A percentile compares a stretch with the other conserved stretches of the same genome.
Evolutionary conservation across 1,284 basidiomycete species (phyloP).

Genomic region (Apiotrichum brassicae): DNA sequence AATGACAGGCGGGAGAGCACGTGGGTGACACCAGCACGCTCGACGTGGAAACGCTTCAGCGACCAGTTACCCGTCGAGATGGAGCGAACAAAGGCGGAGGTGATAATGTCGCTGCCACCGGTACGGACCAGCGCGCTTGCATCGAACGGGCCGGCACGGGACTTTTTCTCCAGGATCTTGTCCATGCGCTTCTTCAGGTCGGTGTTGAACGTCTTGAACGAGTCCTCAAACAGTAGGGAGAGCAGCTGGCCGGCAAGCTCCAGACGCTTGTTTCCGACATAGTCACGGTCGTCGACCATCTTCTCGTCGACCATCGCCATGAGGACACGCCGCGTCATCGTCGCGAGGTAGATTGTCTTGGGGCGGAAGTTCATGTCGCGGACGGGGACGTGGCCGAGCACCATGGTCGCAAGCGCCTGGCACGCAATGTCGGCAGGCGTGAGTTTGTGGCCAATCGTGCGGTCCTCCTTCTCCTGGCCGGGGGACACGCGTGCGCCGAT

Average conservation of each 20-base stretch:
- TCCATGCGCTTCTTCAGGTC: constrained; percentile 96
- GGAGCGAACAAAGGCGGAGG: constrained; percentile 90
- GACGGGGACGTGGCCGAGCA: constrained; percentile 94
- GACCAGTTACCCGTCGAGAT: constrained; percentile 99
- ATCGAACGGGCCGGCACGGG: constrained; percentile 90
- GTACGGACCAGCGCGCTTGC: constrained; percentile 60
- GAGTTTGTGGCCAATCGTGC: constrained; percentile 55
- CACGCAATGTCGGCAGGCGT: constrained; percentile 90
- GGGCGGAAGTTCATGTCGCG: constrained; percentile 83
- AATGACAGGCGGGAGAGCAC: constrained; percentile 91
- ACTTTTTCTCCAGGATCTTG: constrained; percentile 95
- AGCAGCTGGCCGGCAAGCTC: constrained; percentile 96
- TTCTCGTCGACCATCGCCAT: constrained; percentile 96
- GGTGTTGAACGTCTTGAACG: constrained; percentile 98
- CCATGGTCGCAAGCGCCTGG: constrained; percentile 93
- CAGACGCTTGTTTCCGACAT: constrained; percentile 97
- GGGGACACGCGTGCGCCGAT: constrained; percentile 84
- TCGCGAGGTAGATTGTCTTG: constrained; percentile 96
- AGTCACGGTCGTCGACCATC: constrained; percentile 97
- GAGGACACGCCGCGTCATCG: constrained; percentile 92
- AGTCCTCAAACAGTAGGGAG: constrained; percentile 91
- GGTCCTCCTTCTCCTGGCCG: constrained; percentile 57
- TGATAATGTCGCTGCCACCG: constrained; percentile 69
- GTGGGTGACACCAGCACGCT: constrained; percentile 96
- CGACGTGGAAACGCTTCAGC: constrained; percentile 99